Base-by-base conservation (phyloP, 202 grass and related monocot species). In the Carex sylvatica region DNA sequence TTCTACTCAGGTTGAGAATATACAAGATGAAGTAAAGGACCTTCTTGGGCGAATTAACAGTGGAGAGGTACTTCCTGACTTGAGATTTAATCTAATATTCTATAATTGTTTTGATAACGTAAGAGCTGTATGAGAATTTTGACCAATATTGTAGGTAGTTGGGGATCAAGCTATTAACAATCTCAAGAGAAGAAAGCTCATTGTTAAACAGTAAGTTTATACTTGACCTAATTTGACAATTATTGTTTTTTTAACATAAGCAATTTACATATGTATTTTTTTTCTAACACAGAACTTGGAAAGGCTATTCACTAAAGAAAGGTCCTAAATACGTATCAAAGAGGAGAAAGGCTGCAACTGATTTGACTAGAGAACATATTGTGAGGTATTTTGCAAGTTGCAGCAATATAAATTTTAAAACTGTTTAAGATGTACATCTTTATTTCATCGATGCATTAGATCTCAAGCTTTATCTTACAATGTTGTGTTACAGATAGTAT, bases 351-450 rank as follows among this genome's bases (percentile, higher is more conserved):
- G 83, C 92, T 63, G 93, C 91, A 35, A 99, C 93, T 89, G 91
- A 99, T 96, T 89, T 93, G 72, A 95, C 84, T 82, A 70, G 89
- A 84, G 96, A 99, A 86, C 91, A 99, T 85, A 86, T 96, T 6
- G 86, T 90, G 49, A 96, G 91, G 96, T 99, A 94, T 61, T 84
- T n/a, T 70, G 66, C 66, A 70, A 42, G 31, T n/a, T 44, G 40
- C 18, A 24, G 23, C 7, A 22, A 46, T 46, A 76, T 55, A 33
- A n/a, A 30, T 16, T 31, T 38, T 52, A 36, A 30, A 77, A 56
- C 28, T 35, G 35, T 77, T 52, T 56, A 33, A 58, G 7, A 77
- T 77, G 18, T 20, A 42, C 35, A 9, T 55, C 20, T 23, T 46
- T 46, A 64, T 46, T 51, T 68, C 24, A n/a, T 55, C 6, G 14